These are phyloP conservation scores for Theileria sp. DNA, from an alignment of 169 alveolate species.

Conservation along the genomic window DNA sequence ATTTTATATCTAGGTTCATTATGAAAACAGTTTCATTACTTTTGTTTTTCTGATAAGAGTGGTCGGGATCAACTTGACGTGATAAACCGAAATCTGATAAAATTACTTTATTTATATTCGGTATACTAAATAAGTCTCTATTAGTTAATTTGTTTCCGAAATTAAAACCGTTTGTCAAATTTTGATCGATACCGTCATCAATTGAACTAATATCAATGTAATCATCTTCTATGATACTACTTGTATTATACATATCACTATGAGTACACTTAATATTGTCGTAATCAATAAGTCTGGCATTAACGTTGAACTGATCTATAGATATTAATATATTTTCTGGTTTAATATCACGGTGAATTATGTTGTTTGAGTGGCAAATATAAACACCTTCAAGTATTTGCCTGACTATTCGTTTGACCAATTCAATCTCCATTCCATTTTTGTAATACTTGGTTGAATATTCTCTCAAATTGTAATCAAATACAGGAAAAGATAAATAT, in stretches of 20 bases:
- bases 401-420: slow-evolving; percentile 64
- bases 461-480: slow-evolving; percentile 70
- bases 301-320: background rate
- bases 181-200: background rate
- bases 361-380: slow-evolving; percentile 77
- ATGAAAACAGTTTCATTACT: background rate
- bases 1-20: background rate
- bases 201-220: background rate
- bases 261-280: background rate
- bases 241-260: background rate
- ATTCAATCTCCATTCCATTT: slow-evolving; percentile 58
- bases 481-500: slow-evolving; percentile 68
- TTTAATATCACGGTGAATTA: slow-evolving; percentile 78
- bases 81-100: slow-evolving; percentile 73
- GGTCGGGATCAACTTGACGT: slow-evolving; percentile 25
- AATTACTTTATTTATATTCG: slow-evolving; percentile 41
- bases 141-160: background rate
- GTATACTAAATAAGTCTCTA: background rate
- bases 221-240: background rate
- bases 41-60: background rate
- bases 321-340: slow-evolving; percentile 65
- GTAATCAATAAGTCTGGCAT: background rate
- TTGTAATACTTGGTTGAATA: slow-evolving; percentile 67
- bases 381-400: slow-evolving; percentile 78
- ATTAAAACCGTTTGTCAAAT: background rate